Conservation (phyloP, 176 grass and related monocot genomes). For the Oryza punctata region DNA sequence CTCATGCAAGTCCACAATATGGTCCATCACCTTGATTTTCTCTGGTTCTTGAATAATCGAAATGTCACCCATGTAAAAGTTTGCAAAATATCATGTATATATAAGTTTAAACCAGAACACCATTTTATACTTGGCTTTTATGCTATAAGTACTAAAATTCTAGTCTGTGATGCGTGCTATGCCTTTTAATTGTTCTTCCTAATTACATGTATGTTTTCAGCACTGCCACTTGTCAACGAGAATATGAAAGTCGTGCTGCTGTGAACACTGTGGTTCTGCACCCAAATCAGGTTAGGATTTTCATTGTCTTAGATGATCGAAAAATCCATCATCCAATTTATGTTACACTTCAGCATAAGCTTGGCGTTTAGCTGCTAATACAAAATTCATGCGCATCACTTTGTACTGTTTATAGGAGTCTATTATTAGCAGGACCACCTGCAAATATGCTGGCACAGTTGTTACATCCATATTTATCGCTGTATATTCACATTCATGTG, state of each 20-base stretch:
- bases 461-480: neutral
- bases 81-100: neutral
- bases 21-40: neutral
- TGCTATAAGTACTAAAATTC: conserved; percentile 15
- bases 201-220: conserved; percentile 47
- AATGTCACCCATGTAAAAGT: conserved; percentile 7
- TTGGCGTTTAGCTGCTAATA: neutral
- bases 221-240: conserved; percentile 86
- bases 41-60: neutral
- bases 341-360: conserved; percentile 3
- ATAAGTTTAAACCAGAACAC: neutral
- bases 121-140: neutral
- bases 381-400: neutral
- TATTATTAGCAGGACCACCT: neutral
- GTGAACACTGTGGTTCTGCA: conserved; percentile 96
- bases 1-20: neutral
- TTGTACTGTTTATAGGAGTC: neutral
- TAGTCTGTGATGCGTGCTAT: neutral
- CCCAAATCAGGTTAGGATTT: conserved; percentile 81
- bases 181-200: conserved; percentile 29
- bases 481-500: neutral
- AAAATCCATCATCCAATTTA: conserved; percentile 5
- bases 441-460: conserved; percentile 6
- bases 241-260: conserved; percentile 95
- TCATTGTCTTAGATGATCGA: neutral